Percentiles rank a stretch among this genome's conserved stretches.
phyloP scores from a whole-genome alignment of 257 asterid species.

The Paulownia fortunei region DNA sequence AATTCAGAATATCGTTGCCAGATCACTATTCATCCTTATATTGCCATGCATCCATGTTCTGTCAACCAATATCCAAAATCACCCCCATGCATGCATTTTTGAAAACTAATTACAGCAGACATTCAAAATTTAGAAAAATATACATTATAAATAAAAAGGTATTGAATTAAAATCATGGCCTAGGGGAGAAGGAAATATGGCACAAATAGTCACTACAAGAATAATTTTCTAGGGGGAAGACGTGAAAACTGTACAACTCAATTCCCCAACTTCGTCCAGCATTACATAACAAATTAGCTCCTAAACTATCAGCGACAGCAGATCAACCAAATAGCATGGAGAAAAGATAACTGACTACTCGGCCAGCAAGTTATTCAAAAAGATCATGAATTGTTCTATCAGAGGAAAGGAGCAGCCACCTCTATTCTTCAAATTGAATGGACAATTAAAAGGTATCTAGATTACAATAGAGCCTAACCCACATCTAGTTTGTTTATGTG shows the following conservation, averaged over 20 bases:
- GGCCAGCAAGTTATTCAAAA: not conserved
- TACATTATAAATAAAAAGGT: not conserved
- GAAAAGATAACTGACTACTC: not conserved
- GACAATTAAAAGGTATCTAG: constrained; percentile 6
- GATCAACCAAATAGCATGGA: not conserved
- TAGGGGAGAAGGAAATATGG: not conserved
- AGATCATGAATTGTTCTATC: constrained; percentile 12
- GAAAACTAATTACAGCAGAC: not conserved
- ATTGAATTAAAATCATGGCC: not conserved
- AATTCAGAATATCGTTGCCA: too few species aligned
- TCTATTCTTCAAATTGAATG: constrained; percentile 12
- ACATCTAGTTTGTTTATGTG: constrained; percentile 1
- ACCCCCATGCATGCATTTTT: not conserved
- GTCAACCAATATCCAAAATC: constrained; percentile 9
- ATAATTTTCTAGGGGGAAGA: not conserved
- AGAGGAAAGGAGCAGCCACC: constrained; percentile 4
- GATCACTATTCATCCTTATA: too few species aligned
- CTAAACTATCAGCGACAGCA: constrained; percentile 12
- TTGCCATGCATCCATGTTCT: not conserved
- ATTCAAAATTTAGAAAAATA: not conserved
- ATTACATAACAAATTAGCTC: constrained; percentile 11
- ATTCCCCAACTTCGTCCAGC: not conserved
- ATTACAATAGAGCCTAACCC: not conserved
- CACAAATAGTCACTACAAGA: not conserved
- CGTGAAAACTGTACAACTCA: not conserved